Conservation (phyloP, 2,329 filamentous ascomycete genomes). For the Venturia nashicola region DNA sequence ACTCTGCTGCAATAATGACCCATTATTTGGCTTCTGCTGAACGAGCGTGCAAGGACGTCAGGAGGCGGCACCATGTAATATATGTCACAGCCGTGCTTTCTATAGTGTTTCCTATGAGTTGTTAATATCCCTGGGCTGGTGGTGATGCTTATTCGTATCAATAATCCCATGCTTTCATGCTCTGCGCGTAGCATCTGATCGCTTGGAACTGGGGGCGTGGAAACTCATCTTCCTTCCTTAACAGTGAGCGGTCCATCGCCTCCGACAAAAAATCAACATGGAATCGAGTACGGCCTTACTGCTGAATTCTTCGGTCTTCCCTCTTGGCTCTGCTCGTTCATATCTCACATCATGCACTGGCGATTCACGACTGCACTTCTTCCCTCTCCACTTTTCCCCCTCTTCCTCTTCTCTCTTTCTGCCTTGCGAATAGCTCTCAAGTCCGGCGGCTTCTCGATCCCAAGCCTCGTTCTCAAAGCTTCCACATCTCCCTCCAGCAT, state of each 20-base stretch:
- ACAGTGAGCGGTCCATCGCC: no score
- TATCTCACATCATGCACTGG: not conserved
- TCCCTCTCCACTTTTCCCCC: not conserved
- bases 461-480: constrained; percentile 59
- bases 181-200: no score
- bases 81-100: not conserved
- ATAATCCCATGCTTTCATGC: not conserved
- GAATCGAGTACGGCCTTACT: not conserved
- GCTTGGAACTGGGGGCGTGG: not conserved
- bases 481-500: constrained; percentile 73
- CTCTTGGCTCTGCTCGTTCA: not conserved
- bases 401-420: constrained; percentile 57
- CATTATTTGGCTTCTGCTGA: no score
- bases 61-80: not conserved
- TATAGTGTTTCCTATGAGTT: not conserved
- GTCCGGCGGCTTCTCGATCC: constrained; percentile 82
- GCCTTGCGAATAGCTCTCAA: constrained; percentile 63
- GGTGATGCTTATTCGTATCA: not conserved
- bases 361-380: not conserved
- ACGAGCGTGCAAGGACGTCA: no score
- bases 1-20: no score
- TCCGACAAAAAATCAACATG: no score
- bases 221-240: not conserved
- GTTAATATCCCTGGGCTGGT: not conserved
- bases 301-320: not conserved